Conservation (phyloP, 257 asterid species). For the Lycium barbarum region DNA sequence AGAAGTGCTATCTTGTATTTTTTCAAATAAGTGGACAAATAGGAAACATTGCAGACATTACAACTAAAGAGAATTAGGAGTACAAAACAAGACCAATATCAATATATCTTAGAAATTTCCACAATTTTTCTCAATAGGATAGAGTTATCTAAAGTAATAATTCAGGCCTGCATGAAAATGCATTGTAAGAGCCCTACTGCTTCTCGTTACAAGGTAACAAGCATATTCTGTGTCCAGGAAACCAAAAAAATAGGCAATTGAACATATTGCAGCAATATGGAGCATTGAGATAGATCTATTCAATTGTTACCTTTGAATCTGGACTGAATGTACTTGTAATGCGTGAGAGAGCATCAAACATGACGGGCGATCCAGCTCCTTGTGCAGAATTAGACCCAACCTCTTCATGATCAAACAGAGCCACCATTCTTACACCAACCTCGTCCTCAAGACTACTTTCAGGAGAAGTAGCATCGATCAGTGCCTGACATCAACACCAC, state of each 20-base stretch:
- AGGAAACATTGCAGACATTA: constrained; percentile 13
- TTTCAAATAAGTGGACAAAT: not conserved
- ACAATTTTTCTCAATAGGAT: not conserved
- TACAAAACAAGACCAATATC: not conserved
- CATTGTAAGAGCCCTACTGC: constrained; percentile 3
- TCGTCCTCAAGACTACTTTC: constrained; percentile 78
- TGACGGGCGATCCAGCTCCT: constrained; percentile 98
- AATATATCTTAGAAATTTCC: not conserved
- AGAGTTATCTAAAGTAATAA: not conserved
- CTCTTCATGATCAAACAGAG: constrained; percentile 98
- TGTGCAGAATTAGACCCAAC: constrained; percentile 95
- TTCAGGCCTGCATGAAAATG: not conserved
- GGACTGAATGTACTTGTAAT: constrained; percentile 76
- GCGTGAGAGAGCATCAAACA: constrained; percentile 86
- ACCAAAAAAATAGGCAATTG: not conserved
- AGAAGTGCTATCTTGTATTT: not conserved
- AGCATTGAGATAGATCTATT: constrained; percentile 23
- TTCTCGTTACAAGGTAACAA: not conserved
- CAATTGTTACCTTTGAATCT: constrained; percentile 64
- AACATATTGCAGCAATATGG: constrained; percentile 14
- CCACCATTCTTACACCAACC: constrained; percentile 86
- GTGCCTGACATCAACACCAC: constrained; percentile 65
- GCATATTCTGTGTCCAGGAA: constrained; percentile 4
- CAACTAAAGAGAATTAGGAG: not conserved
- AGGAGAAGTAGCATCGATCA: constrained; percentile 79